These are phyloP conservation scores for Vitis riparia DNA, from an alignment of 164 flowering plant genomes.

Conservation along the genomic window DNA sequence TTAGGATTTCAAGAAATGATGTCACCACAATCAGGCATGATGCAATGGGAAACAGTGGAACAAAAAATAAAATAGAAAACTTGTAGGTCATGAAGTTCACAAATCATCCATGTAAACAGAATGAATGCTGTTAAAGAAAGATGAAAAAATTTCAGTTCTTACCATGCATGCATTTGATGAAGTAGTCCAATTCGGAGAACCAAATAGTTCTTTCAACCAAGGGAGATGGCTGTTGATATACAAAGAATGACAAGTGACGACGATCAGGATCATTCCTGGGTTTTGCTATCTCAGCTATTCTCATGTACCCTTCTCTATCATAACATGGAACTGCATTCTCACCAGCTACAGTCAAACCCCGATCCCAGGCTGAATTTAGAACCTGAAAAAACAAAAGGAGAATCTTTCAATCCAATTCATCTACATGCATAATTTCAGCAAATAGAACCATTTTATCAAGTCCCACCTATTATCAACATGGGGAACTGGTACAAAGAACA, in stretches of 20 bases:
- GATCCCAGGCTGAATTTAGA: slow-evolving; percentile 77
- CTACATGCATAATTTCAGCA: background rate
- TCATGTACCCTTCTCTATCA: slow-evolving; percentile 55
- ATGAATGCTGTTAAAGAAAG: background rate
- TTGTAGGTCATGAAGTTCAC: background rate
- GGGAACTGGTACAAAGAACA: background rate
- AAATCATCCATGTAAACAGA: background rate
- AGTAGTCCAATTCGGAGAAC: slow-evolving; percentile 55
- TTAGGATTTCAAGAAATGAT: background rate
- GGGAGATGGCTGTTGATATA: slow-evolving; percentile 57
- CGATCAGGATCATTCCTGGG: slow-evolving; percentile 76
- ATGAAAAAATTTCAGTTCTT: slow-evolving; percentile 12
- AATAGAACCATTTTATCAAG: background rate
- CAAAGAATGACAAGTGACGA: slow-evolving; percentile 56
- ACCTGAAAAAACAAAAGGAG: slow-evolving; percentile 38
- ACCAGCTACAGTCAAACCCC: slow-evolving; percentile 59
- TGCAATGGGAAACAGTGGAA: background rate
- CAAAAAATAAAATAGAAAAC: background rate
- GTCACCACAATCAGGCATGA: background rate
- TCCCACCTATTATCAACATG: background rate
- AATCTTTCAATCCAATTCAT: background rate
- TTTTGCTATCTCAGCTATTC: slow-evolving; percentile 63
- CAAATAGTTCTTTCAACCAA: slow-evolving; percentile 43
- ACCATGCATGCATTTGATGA: slow-evolving; percentile 79
- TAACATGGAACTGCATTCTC: slow-evolving; percentile 58